These are phyloP conservation scores for Acmispon strigosus DNA, from an alignment of 306 rosid species.

Conservation along the genomic window DNA sequence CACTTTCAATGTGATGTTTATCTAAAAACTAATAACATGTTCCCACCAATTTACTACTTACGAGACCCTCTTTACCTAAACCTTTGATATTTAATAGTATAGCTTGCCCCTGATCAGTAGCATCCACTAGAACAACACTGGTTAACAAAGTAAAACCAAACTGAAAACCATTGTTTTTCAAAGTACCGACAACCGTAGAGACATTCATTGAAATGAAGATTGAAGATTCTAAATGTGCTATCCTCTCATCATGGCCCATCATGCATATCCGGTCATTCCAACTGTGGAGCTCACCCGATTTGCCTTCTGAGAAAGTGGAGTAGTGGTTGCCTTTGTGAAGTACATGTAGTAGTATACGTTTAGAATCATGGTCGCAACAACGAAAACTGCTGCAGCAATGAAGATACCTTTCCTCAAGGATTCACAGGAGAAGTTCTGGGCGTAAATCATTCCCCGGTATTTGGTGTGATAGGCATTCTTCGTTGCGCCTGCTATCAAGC, in stretches of 20 bases:
- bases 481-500: slow-evolving; percentile 83
- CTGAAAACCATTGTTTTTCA: background rate
- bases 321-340: slow-evolving; percentile 71
- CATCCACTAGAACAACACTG: slow-evolving; percentile 6
- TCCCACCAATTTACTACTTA: background rate
- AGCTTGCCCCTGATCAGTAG: slow-evolving; percentile 5
- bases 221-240: slow-evolving; percentile 21
- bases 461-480: slow-evolving; percentile 94
- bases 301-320: slow-evolving; percentile 53
- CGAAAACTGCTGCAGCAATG: slow-evolving; percentile 78
- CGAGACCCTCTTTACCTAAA: background rate
- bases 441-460: slow-evolving; percentile 65
- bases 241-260: background rate
- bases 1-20: background rate
- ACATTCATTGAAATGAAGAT: slow-evolving; percentile 11
- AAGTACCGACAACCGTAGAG: slow-evolving; percentile 8
- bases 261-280: slow-evolving; percentile 81
- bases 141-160: slow-evolving; percentile 9
- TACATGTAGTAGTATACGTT: slow-evolving; percentile 89
- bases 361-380: slow-evolving; percentile 81
- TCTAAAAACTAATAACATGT: background rate
- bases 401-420: slow-evolving; percentile 85
- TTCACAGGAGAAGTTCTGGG: slow-evolving; percentile 80
- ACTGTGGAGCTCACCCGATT: slow-evolving; percentile 66
- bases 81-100: slow-evolving; percentile 1